A percentile compares a stretch with the other conserved stretches of the same genome.
These are phyloP conservation scores for Clitopilus hobsonii DNA, from an alignment of 768 basidiomycete genomes.

Conservation along the genomic window DNA sequence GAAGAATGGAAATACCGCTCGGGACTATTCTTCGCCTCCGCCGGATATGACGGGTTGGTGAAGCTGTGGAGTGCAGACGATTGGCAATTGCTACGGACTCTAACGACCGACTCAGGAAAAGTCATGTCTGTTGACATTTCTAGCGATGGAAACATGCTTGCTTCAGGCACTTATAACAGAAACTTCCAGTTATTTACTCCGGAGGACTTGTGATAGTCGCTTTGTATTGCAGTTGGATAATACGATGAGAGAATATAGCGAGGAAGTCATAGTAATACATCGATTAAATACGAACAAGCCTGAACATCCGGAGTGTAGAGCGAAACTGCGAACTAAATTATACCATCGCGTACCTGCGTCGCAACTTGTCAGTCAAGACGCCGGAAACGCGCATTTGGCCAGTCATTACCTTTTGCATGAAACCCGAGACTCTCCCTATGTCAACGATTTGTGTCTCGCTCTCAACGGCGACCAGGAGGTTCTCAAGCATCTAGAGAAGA, in stretches of 20 bases:
- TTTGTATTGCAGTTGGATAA: neutral
- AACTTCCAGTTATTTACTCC: conserved; percentile 92
- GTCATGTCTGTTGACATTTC: conserved; percentile 97
- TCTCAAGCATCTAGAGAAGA: conserved; percentile 66
- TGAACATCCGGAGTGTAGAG: neutral
- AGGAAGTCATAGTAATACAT: neutral
- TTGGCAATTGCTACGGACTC: conserved; percentile 86
- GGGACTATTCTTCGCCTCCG: conserved; percentile 88
- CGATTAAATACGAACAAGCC: conserved; percentile 4
- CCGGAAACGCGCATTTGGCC: neutral
- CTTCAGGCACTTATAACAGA: conserved; percentile 88
- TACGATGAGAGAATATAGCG: conserved; percentile 7
- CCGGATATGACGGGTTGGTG: conserved; percentile 93
- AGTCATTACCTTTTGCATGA: conserved; percentile 76
- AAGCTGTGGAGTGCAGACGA: conserved; percentile 98
- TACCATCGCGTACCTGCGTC: conserved; percentile 54
- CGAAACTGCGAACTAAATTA: conserved; percentile 34
- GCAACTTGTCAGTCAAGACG: neutral
- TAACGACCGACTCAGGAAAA: conserved; percentile 95
- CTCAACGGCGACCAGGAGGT: conserved; percentile 81
- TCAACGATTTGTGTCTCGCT: conserved; percentile 82
- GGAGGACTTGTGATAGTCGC: conserved; percentile 41
- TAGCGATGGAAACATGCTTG: conserved; percentile 77
- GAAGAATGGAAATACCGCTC: conserved; percentile 81
- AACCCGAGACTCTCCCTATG: conserved; percentile 80